Base-by-base conservation (phyloP, 108 stramenopile species). In the Cyclotella kingstonii region DNA sequence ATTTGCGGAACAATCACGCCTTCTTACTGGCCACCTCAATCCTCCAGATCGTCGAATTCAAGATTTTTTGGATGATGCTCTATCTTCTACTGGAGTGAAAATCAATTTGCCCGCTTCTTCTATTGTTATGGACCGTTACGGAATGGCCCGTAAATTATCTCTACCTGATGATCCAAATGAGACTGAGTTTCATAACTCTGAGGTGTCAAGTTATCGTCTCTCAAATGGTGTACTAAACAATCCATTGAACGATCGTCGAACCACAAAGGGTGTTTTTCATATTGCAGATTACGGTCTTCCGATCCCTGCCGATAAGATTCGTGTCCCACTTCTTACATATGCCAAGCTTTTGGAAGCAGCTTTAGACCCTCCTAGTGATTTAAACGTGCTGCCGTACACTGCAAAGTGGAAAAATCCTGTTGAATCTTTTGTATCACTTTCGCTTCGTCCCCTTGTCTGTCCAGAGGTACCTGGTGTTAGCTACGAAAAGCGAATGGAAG, bases 301-400 rank as follows among this genome's bases (percentile, higher is more conserved):
- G 1, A 53, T 81, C n/a, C 81, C 81, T n/a, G 81, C 73, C n/a
- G 81, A 81, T 54, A 81, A 81, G 52, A 75, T 81, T 36, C 51
- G 31, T 21, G 81, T 81, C 19, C 81, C 81, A 25, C 72, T 81
- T 31, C 40, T 81, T 14, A 67, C 81, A 8, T 81, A 78, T 44
- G 71, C 66, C 2, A 51, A 73, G 22, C 56, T 81, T 12, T 54
- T 81, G 63, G 71, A 81, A 45, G 68, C 81, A 3, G 81, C 81
- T 12, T 40, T 81, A 23, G n/a, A 75, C 6, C 81, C 81, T 47
- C 77, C 81, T 1, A 35, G 53, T 12, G 73, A 81, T 33, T 54
- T 81, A 42, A 81, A 81, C 47, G 38, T 52, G 34, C 66, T 81
- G 10, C 81, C 81, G 0, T 81, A 81, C 73, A 81, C 75, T 19